These are phyloP conservation scores for Aquanectria penicillioides DNA, from an alignment of 2,329 filamentous ascomycete genomes.

Conservation along the genomic window DNA sequence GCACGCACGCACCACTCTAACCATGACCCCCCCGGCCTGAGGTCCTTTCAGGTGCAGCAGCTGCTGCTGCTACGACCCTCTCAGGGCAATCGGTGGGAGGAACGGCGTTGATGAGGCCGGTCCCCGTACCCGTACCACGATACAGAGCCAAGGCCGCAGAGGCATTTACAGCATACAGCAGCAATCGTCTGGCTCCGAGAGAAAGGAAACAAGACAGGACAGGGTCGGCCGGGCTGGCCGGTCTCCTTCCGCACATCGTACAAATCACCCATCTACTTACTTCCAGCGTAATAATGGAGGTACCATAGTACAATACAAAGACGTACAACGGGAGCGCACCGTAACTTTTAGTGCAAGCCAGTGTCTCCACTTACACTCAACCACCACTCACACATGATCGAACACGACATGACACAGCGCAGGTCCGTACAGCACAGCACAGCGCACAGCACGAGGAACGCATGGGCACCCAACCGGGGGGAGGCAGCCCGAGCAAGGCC, in stretches of 20 bases:
- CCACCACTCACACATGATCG: conserved; percentile 13
- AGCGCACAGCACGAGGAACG: conserved; percentile 11
- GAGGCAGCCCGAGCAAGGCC: neutral
- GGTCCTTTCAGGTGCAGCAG: neutral
- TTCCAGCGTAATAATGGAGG: too few species aligned
- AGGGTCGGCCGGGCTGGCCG: too few species aligned
- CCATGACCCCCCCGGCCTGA: neutral
- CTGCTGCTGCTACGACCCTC: neutral
- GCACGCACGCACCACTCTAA: conserved; percentile 11
- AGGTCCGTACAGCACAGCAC: conserved; percentile 13
- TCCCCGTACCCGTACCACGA: too few species aligned
- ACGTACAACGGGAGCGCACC: too few species aligned
- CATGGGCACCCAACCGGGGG: conserved; percentile 22
- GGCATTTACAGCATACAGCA: neutral
- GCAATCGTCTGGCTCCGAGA: too few species aligned
- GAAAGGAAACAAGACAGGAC: too few species aligned
- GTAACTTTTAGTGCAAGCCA: neutral
- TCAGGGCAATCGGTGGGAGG: neutral
- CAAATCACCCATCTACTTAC: too few species aligned
- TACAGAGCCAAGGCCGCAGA: neutral
- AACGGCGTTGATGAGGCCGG: too few species aligned
- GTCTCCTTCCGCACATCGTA: too few species aligned
- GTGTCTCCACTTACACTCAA: conserved; percentile 1
- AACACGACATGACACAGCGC: conserved; percentile 14
- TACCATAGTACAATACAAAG: too few species aligned